phyloP scores from a whole-genome alignment of 257 asterid species.

The Prunella vulgaris region DNA sequence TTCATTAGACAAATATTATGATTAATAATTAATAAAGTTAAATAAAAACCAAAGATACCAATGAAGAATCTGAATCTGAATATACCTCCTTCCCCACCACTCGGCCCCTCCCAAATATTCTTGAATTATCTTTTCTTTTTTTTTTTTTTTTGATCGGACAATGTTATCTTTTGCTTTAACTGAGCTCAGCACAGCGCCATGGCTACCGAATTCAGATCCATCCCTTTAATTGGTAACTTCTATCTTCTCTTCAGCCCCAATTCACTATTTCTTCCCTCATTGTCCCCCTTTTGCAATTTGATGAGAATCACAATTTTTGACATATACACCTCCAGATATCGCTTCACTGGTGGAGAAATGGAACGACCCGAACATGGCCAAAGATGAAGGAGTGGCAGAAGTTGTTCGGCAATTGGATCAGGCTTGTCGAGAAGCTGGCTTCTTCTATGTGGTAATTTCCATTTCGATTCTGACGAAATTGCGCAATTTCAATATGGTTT shows the following conservation, averaged over 20 bases:
- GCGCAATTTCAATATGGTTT: not conserved
- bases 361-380: slow-evolving; percentile 61
- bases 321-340: slow-evolving; percentile 39
- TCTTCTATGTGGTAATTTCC: slow-evolving; percentile 65
- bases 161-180: no score
- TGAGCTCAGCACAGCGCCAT: slow-evolving; percentile 25
- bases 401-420: slow-evolving; percentile 63
- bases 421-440: slow-evolving; percentile 86
- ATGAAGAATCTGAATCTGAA: no score
- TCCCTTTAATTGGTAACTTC: slow-evolving; percentile 67
- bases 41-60: no score
- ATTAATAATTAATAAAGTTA: no score
- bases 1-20: no score
- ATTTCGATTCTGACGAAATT: not conserved
- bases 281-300: not conserved
- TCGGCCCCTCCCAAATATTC: no score
- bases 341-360: slow-evolving; percentile 64
- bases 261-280: not conserved
- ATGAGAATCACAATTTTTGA: not conserved
- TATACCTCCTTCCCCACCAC: no score
- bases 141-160: no score
- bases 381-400: slow-evolving; percentile 51
- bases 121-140: no score
- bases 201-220: slow-evolving; percentile 79
- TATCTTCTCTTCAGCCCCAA: not conserved